phyloP scores from a whole-genome alignment of 345 rosid species.

The Heritiera fomes region DNA sequence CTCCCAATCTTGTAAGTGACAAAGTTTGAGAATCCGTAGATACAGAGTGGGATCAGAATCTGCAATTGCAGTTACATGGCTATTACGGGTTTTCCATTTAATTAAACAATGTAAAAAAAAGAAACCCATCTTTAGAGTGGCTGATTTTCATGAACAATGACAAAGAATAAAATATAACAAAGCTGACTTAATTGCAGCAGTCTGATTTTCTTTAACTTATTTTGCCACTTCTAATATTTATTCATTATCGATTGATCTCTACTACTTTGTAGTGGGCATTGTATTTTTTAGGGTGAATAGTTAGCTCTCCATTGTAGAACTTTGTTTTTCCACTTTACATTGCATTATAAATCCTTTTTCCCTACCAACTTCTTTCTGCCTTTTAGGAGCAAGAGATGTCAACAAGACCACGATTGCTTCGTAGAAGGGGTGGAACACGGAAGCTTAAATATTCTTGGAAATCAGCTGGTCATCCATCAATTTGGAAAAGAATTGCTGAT shows the following conservation, averaged over 20 bases:
- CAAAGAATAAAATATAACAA: neutral
- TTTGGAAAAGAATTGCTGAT: slow-evolving; percentile 67
- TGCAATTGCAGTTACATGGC: neutral
- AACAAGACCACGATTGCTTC: slow-evolving; percentile 47
- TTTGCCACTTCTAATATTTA: neutral
- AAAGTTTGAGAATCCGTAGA: neutral
- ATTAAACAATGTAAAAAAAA: neutral
- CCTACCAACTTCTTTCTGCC: slow-evolving; percentile 6
- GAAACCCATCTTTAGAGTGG: neutral
- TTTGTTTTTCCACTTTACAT: neutral
- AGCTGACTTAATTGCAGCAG: neutral
- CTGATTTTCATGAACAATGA: slow-evolving; percentile 1
- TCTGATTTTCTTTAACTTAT: slow-evolving; percentile 4
- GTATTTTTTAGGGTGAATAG: neutral
- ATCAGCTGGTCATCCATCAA: slow-evolving; percentile 72
- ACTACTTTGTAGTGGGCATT: neutral
- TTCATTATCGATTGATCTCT: neutral
- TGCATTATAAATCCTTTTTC: neutral
- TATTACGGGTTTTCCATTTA: neutral
- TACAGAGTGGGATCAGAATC: neutral
- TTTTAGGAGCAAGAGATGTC: slow-evolving; percentile 76
- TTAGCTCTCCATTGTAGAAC: neutral
- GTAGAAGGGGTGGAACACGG: slow-evolving; percentile 71
- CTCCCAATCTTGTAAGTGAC: neutral
- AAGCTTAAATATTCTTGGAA: slow-evolving; percentile 93